Conservation (phyloP, 306 rosid genomes). For the Quillaja saponaria region DNA sequence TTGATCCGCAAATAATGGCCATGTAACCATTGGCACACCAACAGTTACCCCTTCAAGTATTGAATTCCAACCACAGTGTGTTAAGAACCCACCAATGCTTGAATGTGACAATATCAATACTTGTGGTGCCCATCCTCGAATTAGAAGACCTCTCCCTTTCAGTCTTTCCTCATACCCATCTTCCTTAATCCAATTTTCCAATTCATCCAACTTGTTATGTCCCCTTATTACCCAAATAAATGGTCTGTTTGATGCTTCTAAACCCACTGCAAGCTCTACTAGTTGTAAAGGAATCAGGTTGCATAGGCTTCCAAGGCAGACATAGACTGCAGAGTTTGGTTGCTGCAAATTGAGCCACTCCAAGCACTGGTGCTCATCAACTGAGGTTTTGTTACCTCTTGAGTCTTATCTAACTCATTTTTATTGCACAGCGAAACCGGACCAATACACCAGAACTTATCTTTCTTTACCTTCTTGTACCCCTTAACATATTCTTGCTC, state of each 20-base stretch:
- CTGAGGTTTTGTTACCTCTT: slow-evolving; percentile 56
- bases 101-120: slow-evolving; percentile 32
- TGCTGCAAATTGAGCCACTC: slow-evolving; percentile 52
- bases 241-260: slow-evolving; percentile 57
- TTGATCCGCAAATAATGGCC: slow-evolving; percentile 43
- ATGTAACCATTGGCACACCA: slow-evolving; percentile 38
- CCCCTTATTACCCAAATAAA: slow-evolving; percentile 70
- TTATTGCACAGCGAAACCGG: slow-evolving; percentile 53
- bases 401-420: slow-evolving; percentile 42
- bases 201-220: slow-evolving; percentile 25
- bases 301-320: slow-evolving; percentile 66
- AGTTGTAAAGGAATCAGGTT: slow-evolving; percentile 41
- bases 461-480: slow-evolving; percentile 31
- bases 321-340: slow-evolving; percentile 48
- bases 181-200: slow-evolving; percentile 49
- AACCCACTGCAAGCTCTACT: slow-evolving; percentile 53
- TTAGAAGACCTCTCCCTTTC: slow-evolving; percentile 19
- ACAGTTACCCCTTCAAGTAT: slow-evolving; percentile 34
- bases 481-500: slow-evolving; percentile 40
- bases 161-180: slow-evolving; percentile 31
- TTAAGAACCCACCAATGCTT: slow-evolving; percentile 37
- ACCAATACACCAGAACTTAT: slow-evolving; percentile 57
- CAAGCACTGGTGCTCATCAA: slow-evolving; percentile 37
- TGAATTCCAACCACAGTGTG: slow-evolving; percentile 48
- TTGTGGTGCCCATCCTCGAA: slow-evolving; percentile 45